Evolutionary conservation across 2,329 filamentous ascomycete species (phyloP).

Genomic region (Aspergillus puulaauensis): DNA sequence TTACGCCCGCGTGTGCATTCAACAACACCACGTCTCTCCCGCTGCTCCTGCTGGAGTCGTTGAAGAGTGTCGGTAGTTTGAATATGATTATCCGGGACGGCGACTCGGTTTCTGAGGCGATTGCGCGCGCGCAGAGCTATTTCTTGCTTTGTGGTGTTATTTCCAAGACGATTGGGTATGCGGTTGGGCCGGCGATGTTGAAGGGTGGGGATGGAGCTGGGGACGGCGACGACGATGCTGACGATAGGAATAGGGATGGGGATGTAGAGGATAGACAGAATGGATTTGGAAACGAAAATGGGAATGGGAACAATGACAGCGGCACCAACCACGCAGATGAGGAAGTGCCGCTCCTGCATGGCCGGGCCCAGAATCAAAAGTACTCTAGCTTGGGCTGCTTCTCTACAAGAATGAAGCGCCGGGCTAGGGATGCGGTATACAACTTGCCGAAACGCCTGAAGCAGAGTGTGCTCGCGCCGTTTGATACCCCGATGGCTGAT

Average conservation of each 20-base stretch:
- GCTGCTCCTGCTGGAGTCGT: constrained; percentile 52
- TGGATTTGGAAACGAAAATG: background rate
- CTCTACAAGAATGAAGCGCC: background rate
- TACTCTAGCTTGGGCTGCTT: constrained; percentile 7
- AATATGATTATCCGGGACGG: constrained; percentile 46
- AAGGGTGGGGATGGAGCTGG: constrained; percentile 36
- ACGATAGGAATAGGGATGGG: constrained; percentile 14
- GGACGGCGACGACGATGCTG: constrained; percentile 25
- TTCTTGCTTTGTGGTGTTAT: constrained; percentile 67
- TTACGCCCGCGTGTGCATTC: constrained; percentile 55
- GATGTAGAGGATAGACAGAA: background rate
- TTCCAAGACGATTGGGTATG: constrained; percentile 63
- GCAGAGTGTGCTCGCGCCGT: constrained; percentile 34
- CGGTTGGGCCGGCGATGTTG: constrained; percentile 60
- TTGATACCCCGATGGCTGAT: constrained; percentile 57
- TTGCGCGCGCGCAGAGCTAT: constrained; percentile 63
- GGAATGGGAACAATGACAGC: background rate
- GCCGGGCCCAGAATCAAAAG: constrained; percentile 20
- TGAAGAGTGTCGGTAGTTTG: constrained; percentile 59
- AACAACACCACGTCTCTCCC: constrained; percentile 59
- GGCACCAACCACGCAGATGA: constrained; percentile 37
- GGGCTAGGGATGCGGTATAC: constrained; percentile 19
- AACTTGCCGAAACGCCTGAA: constrained; percentile 34
- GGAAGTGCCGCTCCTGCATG: constrained; percentile 53
- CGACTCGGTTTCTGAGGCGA: constrained; percentile 46